Conservation (phyloP, 1,139 yeast species). For the Yamadazyma conglobata region DNA sequence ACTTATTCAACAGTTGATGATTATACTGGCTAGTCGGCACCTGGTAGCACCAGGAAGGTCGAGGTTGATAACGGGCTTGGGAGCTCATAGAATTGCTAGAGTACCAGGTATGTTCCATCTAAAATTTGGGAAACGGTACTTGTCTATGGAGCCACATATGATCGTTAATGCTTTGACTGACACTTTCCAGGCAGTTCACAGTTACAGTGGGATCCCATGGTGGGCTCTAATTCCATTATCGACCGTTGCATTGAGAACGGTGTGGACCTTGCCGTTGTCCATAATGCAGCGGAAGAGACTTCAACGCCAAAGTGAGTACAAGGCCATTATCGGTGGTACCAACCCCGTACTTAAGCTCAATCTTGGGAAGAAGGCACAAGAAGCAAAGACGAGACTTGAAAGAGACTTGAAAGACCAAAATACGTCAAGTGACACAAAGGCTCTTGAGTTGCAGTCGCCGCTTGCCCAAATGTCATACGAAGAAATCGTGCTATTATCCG, state of each 20-base stretch:
- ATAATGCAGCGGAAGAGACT: slow-evolving; percentile 65
- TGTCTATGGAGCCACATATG: slow-evolving; percentile 12
- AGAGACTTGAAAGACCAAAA: slow-evolving; percentile 7
- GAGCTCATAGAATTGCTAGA: neutral
- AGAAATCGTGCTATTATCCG: slow-evolving; percentile 67
- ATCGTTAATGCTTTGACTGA: slow-evolving; percentile 30
- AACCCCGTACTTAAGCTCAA: slow-evolving; percentile 72
- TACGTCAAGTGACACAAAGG: slow-evolving; percentile 12
- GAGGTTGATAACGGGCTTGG: too few relatives aligned
- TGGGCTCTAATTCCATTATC: slow-evolving; percentile 73
- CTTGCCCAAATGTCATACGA: slow-evolving; percentile 63
- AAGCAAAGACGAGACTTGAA: slow-evolving; percentile 31
- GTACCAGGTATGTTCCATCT: neutral
- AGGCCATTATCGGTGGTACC: slow-evolving; percentile 70
- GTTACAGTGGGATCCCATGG: slow-evolving; percentile 71
- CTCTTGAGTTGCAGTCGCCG: slow-evolving; percentile 18
- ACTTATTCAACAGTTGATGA: too few relatives aligned
- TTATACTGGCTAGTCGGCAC: too few relatives aligned
- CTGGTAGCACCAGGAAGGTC: too few relatives aligned
- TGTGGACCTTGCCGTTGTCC: slow-evolving; percentile 76
- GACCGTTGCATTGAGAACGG: slow-evolving; percentile 61
- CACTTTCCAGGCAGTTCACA: slow-evolving; percentile 47
- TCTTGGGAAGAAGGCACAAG: slow-evolving; percentile 55
- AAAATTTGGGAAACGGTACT: too few relatives aligned
- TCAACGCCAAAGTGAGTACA: slow-evolving; percentile 64